phyloP scores from a whole-genome alignment of 768 basidiomycete species.

The Cystoderma amianthinum region DNA sequence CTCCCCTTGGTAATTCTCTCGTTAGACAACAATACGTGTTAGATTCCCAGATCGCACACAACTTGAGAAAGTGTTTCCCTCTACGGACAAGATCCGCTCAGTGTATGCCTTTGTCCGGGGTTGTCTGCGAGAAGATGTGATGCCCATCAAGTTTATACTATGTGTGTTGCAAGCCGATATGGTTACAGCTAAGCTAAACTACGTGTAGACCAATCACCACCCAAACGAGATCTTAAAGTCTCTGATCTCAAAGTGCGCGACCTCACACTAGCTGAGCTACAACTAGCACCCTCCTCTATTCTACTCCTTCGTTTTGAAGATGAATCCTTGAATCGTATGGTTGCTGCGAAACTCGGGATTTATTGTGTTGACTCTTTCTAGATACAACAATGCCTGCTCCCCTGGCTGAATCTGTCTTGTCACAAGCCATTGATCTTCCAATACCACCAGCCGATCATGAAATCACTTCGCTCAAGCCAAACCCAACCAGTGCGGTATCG shows the following conservation, averaged over 20 bases:
- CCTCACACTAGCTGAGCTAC: slow-evolving; percentile 58
- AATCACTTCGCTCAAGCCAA: slow-evolving; percentile 2
- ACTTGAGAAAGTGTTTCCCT: slow-evolving; percentile 73
- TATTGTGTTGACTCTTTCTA: slow-evolving; percentile 16
- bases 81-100: slow-evolving; percentile 70
- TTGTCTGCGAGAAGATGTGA: slow-evolving; percentile 66
- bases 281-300: slow-evolving; percentile 75
- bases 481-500: background rate
- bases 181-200: background rate
- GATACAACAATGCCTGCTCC: slow-evolving; percentile 58
- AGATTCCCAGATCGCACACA: slow-evolving; percentile 77
- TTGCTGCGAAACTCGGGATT: slow-evolving; percentile 2
- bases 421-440: slow-evolving; percentile 63
- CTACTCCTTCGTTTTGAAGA: slow-evolving; percentile 74
- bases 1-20: background rate
- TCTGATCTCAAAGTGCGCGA: slow-evolving; percentile 71
- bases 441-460: slow-evolving; percentile 30
- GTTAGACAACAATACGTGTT: slow-evolving; percentile 75
- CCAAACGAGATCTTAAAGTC: slow-evolving; percentile 76
- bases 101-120: slow-evolving; percentile 82
- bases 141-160: slow-evolving; percentile 76
- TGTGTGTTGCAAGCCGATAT: slow-evolving; percentile 44
- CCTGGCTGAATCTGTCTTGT: slow-evolving; percentile 46
- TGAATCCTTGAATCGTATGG: slow-evolving; percentile 59
- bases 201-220: slow-evolving; percentile 67